These are phyloP conservation scores for Setaria viridis DNA, from an alignment of 202 grass and related monocot genomes.

Conservation along the genomic window DNA sequence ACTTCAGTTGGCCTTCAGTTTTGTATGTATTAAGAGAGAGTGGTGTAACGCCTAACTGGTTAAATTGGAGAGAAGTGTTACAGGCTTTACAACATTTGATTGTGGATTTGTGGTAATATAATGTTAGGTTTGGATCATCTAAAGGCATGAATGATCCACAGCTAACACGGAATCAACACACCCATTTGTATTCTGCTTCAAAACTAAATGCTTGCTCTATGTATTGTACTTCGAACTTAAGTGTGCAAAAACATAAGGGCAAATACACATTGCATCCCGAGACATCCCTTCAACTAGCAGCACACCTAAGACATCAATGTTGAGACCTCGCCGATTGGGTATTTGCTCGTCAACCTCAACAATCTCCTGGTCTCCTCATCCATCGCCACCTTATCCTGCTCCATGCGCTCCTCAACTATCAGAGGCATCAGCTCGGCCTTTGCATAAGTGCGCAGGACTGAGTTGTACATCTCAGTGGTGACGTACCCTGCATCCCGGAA, in stretches of 20 bases:
- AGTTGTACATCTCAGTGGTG: conserved; percentile 79
- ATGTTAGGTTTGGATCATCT: neutral
- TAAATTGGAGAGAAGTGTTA: neutral
- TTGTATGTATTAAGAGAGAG: neutral
- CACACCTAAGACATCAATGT: conserved; percentile 53
- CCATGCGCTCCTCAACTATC: conserved; percentile 82
- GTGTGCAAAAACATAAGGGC: neutral
- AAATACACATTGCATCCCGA: conserved; percentile 3
- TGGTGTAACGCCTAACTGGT: neutral
- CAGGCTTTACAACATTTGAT: neutral
- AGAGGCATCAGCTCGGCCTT: conserved; percentile 73
- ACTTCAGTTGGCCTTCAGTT: neutral
- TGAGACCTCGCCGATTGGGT: conserved; percentile 64
- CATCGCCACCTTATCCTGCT: conserved; percentile 64
- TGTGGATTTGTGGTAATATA: neutral
- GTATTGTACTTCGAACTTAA: neutral
- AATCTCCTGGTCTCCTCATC: conserved; percentile 63
- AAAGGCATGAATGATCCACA: neutral
- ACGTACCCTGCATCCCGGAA: conserved; percentile 65
- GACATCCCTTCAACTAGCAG: neutral
- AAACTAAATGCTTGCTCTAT: conserved; percentile 6
- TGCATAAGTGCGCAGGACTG: conserved; percentile 65
- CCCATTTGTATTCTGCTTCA: neutral
- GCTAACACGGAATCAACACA: neutral
- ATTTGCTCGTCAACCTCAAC: conserved; percentile 62